Conservation (phyloP, 2,329 filamentous ascomycete genomes). For the Parascedosporium putredinis region DNA sequence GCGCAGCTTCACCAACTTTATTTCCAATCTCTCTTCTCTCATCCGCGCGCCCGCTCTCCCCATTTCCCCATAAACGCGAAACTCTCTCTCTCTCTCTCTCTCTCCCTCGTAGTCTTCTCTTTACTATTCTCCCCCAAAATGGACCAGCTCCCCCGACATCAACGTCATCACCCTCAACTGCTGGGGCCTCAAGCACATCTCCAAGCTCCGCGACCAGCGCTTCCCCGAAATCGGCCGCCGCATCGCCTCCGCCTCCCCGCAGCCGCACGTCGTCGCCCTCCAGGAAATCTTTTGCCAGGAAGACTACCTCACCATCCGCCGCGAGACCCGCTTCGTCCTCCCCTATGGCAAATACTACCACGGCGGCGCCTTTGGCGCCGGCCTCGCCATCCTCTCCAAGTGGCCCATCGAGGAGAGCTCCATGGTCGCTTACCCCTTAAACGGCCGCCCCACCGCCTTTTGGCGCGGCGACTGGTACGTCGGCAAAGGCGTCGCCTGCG, state of each 20-base stretch:
- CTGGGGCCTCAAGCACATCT: conserved; percentile 88
- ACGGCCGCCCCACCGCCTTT: conserved; percentile 86
- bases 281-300: conserved; percentile 90
- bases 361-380: conserved; percentile 79
- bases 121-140: background rate
- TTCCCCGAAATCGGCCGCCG: conserved; percentile 75
- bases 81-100: conserved; percentile 1
- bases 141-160: conserved; percentile 36
- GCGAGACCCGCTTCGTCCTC: conserved; percentile 60
- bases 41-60: too few species aligned
- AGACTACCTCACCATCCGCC: conserved; percentile 71
- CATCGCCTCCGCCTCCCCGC: conserved; percentile 56
- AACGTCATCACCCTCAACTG: conserved; percentile 86
- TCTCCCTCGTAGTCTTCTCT: background rate
- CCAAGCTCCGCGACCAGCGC: conserved; percentile 66
- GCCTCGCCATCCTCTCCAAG: conserved; percentile 76
- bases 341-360: conserved; percentile 92
- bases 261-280: conserved; percentile 78
- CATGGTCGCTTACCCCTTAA: conserved; percentile 82
- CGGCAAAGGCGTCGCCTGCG: conserved; percentile 84
- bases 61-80: too few species aligned
- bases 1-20: too few species aligned
- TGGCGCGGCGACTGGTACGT: conserved; percentile 95
- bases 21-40: too few species aligned
- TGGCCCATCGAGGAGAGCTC: conserved; percentile 87